These are phyloP conservation scores for Colletotrichum destructivum DNA, from an alignment of 2,329 filamentous ascomycete genomes.

Conservation along the genomic window DNA sequence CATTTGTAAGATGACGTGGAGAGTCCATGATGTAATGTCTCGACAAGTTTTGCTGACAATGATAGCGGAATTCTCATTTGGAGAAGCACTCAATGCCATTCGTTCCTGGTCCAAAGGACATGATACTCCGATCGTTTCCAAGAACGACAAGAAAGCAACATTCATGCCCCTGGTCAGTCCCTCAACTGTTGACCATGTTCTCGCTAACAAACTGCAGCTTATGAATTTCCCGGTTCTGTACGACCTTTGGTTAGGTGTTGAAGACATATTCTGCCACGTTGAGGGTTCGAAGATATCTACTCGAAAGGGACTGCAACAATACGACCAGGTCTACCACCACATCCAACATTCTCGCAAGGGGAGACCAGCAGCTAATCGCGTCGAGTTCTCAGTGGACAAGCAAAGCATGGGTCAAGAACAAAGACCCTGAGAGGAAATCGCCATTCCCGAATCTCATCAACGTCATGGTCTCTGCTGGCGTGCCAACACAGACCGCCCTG, in stretches of 20 bases:
- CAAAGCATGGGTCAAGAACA: slow-evolving; percentile 5
- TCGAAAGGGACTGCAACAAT: slow-evolving; percentile 8
- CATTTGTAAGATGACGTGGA: slow-evolving; percentile 5
- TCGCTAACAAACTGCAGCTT: not conserved
- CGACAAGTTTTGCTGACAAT: not conserved
- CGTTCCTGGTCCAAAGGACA: slow-evolving; percentile 45
- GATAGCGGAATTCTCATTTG: slow-evolving; percentile 49
- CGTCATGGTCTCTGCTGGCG: slow-evolving; percentile 43
- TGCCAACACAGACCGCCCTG: slow-evolving; percentile 46
- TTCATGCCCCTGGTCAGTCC: slow-evolving; percentile 48
- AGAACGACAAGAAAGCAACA: slow-evolving; percentile 50
- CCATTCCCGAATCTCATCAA: slow-evolving; percentile 44
- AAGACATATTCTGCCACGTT: not conserved
- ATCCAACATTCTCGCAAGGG: not conserved
- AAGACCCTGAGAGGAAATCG: slow-evolving; percentile 14
- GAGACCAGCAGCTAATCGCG: not conserved
- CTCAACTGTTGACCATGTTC: not conserved
- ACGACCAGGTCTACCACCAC: slow-evolving; percentile 5
- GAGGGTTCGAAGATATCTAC: not conserved
- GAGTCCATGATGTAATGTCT: not conserved
- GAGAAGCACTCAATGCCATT: slow-evolving; percentile 45
- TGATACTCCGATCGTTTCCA: slow-evolving; percentile 46
- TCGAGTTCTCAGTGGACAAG: slow-evolving; percentile 13
- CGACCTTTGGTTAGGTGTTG: not conserved
- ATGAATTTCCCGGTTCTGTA: slow-evolving; percentile 20